Base-by-base conservation (phyloP, 441 rosid species). In the Manihot esculenta region DNA sequence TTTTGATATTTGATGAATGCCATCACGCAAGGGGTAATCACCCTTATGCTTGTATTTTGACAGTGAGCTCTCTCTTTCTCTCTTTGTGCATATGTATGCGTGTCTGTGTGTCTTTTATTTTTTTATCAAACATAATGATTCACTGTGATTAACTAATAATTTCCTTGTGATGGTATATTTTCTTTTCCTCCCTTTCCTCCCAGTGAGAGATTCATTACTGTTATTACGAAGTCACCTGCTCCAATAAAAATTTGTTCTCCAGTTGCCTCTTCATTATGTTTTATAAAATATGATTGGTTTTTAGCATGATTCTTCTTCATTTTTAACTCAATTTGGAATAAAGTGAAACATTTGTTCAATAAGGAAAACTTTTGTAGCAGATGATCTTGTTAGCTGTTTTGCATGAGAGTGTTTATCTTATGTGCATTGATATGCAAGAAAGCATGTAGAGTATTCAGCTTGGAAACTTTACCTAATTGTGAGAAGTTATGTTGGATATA, bases 1-100 rank as follows among this genome's bases (percentile, higher is more conserved):
- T 95, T 81, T 76, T 95, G 72, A 78, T 95, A 64, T n/a, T 95
- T 68, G 99, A 95, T 85, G 98, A 95, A 75, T 95, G 99, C 69
- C 99, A 95, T 82, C 95, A 93, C 76, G 83, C 97, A 26, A 45
- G 84, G 65, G 95, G 98, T 64, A 82, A 79, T 17, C 79, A 86
- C 67, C 88, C 97, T 10, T 95, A 91, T 79, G 97, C 98, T 72
- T 79, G 83, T 74, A 93, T 93, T 55, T 81, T 95, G 97, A 83
- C 49, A 73, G 99, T 95, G 72, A 88, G 94, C 51, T 18, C 1
- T 49, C 26, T 44, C 33, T 0, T 18, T n/a, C 23, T 5, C 10
- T 49, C 35, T 1, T 49, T 33, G 41, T 17, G 21, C 47, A 21
- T 12, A 1, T 27, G n/a, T 11, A 6, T n/a, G n/a, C n/a, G n/a